Evolutionary conservation across 768 basidiomycete genomes (phyloP).

Genomic region (Xanthoconium stramineum): DNA sequence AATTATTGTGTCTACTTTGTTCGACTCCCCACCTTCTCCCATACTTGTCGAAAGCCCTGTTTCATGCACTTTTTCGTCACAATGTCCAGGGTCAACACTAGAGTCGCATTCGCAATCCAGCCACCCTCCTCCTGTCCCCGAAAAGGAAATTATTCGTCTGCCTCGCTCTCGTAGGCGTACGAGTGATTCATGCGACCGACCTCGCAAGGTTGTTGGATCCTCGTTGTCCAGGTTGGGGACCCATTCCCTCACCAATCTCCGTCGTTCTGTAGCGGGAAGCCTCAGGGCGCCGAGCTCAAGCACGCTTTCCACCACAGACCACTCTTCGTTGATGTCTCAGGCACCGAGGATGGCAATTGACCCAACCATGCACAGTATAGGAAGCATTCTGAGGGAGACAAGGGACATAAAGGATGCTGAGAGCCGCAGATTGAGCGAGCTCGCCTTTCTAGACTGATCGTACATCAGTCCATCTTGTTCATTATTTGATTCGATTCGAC

Average conservation of each 20-base stretch:
- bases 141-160: constrained; percentile 12
- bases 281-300: constrained; percentile 19
- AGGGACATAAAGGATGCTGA: constrained; percentile 64
- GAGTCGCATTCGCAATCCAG: constrained; percentile 16
- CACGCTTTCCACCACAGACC: constrained; percentile 22
- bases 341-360: constrained; percentile 42
- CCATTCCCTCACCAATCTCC: constrained; percentile 42
- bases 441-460: constrained; percentile 55
- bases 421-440: constrained; percentile 63
- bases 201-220: neutral
- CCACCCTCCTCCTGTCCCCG: neutral
- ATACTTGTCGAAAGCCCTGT: constrained; percentile 21
- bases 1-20: constrained; percentile 20
- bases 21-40: constrained; percentile 5
- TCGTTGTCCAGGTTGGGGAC: constrained; percentile 31
- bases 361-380: constrained; percentile 58
- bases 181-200: constrained; percentile 15
- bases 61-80: constrained; percentile 24
- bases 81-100: constrained; percentile 11
- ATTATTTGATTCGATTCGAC: neutral
- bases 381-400: constrained; percentile 53
- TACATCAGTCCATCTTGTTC: constrained; percentile 1
- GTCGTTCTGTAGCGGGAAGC: constrained; percentile 42
- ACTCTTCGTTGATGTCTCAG: constrained; percentile 37
- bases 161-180: constrained; percentile 18